phyloP scores from a whole-genome alignment of 768 basidiomycete species.

The Podaxis pistillaris region DNA sequence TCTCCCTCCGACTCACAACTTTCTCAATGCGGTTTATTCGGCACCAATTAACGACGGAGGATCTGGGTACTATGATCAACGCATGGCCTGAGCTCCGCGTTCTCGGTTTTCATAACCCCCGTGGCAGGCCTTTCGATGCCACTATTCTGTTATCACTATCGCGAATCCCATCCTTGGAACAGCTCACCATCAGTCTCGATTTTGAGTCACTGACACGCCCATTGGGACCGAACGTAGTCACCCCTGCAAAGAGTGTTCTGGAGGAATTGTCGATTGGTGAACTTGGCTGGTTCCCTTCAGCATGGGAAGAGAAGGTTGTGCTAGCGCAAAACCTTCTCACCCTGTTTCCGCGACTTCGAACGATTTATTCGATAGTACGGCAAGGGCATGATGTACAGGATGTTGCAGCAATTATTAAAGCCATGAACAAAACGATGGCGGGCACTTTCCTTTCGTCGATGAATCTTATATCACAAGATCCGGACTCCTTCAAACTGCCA shows the following conservation, averaged over 20 bases:
- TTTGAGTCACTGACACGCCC: background rate
- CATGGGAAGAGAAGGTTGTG: background rate
- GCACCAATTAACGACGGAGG: too few relatives aligned
- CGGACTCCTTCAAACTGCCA: too few relatives aligned
- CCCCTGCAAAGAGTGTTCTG: background rate
- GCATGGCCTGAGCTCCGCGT: too few relatives aligned
- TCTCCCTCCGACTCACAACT: too few relatives aligned
- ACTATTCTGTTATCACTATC: background rate
- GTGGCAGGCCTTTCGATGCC: background rate
- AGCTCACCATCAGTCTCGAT: background rate
- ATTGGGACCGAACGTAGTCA: background rate
- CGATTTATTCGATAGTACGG: background rate
- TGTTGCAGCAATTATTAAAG: background rate
- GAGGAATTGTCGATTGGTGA: background rate
- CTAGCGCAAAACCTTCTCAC: background rate
- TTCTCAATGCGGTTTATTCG: too few relatives aligned
- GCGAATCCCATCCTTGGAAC: background rate
- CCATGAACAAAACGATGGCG: background rate
- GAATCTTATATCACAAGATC: background rate
- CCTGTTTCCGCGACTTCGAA: background rate
- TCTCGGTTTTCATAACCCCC: too few relatives aligned
- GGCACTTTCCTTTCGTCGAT: background rate
- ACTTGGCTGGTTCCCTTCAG: background rate
- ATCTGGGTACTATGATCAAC: too few relatives aligned
- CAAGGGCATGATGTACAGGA: background rate